Conservation (phyloP, 2,329 filamentous ascomycete species). For the Curvularia lunata region DNA sequence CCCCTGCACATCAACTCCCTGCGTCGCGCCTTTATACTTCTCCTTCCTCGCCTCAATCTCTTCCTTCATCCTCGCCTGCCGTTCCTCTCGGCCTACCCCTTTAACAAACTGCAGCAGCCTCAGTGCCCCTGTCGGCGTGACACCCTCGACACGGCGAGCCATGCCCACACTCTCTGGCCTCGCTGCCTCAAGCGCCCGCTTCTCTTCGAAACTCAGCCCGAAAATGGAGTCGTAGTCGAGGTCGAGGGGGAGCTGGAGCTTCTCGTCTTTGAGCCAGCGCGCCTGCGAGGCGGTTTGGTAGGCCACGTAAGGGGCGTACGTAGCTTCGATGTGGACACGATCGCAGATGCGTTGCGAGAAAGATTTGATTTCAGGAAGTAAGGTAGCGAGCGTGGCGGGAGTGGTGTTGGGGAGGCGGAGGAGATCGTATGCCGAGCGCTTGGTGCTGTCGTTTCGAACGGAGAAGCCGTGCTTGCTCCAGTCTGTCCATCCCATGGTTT, state of each 20-base stretch:
- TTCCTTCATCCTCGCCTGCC: conserved; percentile 36
- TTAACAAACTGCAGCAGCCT: conserved; percentile 69
- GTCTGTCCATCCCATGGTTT: conserved; percentile 63
- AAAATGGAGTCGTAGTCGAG: conserved; percentile 76
- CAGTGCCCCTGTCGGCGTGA: conserved; percentile 59
- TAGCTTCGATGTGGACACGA: conserved; percentile 79
- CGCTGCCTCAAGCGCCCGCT: conserved; percentile 70
- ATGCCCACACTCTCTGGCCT: conserved; percentile 86
- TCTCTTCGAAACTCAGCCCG: conserved; percentile 82
- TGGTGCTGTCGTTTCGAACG: conserved; percentile 68
- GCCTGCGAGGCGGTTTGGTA: conserved; percentile 72
- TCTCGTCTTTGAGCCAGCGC: conserved; percentile 77
- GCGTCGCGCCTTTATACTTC: conserved; percentile 24
- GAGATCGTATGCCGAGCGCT: conserved; percentile 78
- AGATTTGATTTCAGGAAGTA: conserved; percentile 62
- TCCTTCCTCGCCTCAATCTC: conserved; percentile 42
- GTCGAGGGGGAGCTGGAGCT: conserved; percentile 71
- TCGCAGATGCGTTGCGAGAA: conserved; percentile 66
- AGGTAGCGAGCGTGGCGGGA: conserved; percentile 62
- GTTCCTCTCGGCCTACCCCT: conserved; percentile 46
- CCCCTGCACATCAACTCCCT: conserved; percentile 14
- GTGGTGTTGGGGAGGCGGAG: conserved; percentile 67
- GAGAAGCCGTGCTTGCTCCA: conserved; percentile 76
- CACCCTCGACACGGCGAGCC: conserved; percentile 84
- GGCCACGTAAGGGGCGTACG: conserved; percentile 85